Conservation (phyloP, 1,284 basidiomycete species). For the Boletus holoroseus region DNA sequence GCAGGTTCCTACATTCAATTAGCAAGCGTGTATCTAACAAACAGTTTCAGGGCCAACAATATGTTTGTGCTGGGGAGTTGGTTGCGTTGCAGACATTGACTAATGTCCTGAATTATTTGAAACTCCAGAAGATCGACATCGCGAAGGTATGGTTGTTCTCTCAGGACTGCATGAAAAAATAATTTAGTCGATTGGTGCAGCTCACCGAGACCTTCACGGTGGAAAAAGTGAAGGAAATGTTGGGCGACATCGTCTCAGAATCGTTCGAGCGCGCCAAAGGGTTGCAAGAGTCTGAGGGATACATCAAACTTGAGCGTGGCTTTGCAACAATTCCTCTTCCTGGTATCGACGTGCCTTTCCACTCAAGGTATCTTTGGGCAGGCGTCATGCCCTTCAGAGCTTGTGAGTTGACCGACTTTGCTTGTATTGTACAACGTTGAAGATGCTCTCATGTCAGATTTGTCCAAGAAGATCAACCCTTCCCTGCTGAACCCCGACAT, state of each 20-base stretch:
- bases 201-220: constrained; percentile 79
- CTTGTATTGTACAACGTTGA: constrained; percentile 18
- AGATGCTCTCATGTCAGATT: constrained; percentile 49
- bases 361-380: constrained; percentile 97
- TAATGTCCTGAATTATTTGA: constrained; percentile 95
- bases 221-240: constrained; percentile 90
- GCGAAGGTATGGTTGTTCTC: constrained; percentile 58
- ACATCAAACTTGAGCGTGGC: constrained; percentile 92
- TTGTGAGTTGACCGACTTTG: constrained; percentile 46
- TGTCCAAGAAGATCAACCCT: constrained; percentile 97
- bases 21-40: constrained; percentile 1
- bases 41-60: constrained; percentile 77
- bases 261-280: constrained; percentile 77
- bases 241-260: constrained; percentile 83
- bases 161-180: not conserved
- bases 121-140: constrained; percentile 95
- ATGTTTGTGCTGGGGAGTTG: constrained; percentile 96
- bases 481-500: constrained; percentile 88
- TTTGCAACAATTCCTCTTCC: constrained; percentile 95
- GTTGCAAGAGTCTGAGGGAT: constrained; percentile 77
- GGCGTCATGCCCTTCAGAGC: constrained; percentile 97
- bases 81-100: constrained; percentile 90
- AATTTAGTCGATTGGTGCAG: constrained; percentile 37
- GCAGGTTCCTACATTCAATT: constrained; percentile 39
- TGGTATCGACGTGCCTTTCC: constrained; percentile 99